phyloP scores from a whole-genome alignment of 148 eudicot genomes.

The Selenicereus undatus region DNA sequence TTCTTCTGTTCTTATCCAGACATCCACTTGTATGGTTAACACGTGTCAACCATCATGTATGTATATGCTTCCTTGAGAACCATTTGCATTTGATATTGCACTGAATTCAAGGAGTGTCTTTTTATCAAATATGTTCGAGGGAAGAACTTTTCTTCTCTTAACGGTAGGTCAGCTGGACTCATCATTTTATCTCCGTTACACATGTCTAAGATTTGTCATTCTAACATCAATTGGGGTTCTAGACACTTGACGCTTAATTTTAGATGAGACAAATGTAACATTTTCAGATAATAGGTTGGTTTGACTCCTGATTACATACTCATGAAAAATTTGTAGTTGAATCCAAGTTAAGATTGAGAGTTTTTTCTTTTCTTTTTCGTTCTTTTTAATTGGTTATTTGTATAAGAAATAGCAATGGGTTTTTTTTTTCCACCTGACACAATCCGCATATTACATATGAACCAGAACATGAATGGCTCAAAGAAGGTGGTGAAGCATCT shows the following conservation, averaged over 20 bases:
- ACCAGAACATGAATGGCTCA: constrained; percentile 94
- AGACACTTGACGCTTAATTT: background rate
- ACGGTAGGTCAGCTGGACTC: too few relatives aligned
- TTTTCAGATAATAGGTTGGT: background rate
- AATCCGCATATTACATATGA: constrained; percentile 27
- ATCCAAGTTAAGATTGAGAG: background rate
- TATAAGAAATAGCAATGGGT: background rate
- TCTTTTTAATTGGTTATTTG: background rate
- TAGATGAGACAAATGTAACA: background rate
- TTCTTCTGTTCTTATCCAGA: too few relatives aligned
- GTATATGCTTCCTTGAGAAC: too few relatives aligned
- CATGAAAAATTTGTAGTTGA: background rate
- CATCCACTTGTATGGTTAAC: too few relatives aligned
- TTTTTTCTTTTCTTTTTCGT: background rate
- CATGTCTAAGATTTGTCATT: too few relatives aligned
- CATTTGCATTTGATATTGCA: too few relatives aligned
- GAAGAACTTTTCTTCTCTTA: background rate
- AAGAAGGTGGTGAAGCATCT: constrained; percentile 77
- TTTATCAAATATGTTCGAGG: too few relatives aligned
- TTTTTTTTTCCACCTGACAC: background rate
- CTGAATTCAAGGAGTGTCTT: too few relatives aligned
- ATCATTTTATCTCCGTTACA: too few relatives aligned
- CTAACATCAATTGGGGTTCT: too few relatives aligned
- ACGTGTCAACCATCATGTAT: too few relatives aligned
- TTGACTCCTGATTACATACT: background rate